Evolutionary conservation across 306 rosid species (phyloP), one percentile per base, ranked within the genome.

Genomic region (Acacia confusa): DNA sequence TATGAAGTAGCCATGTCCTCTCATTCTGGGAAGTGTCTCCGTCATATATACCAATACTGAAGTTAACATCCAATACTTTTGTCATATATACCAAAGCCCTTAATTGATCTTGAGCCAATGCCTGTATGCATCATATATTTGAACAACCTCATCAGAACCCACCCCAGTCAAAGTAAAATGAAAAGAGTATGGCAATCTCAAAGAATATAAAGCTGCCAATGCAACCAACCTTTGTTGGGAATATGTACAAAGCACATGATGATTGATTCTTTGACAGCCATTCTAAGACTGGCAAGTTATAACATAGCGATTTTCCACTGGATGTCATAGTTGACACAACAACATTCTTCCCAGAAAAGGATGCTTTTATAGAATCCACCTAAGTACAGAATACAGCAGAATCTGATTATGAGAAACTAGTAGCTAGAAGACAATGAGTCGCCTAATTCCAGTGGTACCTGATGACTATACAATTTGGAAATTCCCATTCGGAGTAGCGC

Each of bases 281-380:
- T 85, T 95, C 97, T 36, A 95, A 87, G 83, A 91, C 94, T 32
- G 99, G 94, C 63, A 95, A 79, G 85, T 95, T 95, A 84, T 95
- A 91, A 88, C 97, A 95, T 78, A 95, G 95, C 76, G 99, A 95
- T 88, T 95, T 95, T 66, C 97, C 99, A 80, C 99, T 95, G 57
- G 99, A 95, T 74, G 99, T 91, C 97, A 89, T 91, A 77, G 97
- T 95, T 52, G 99, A 91, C 55, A 95, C 94, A 30, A 86, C 95
- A 81, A 95, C 92, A 87, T 93, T 81, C 84, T 90, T 85, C 52
- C 97, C 95, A 44, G 82, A 72, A 81, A 93, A 81, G 77, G 99
- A 95, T 73, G 97, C 92, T 89, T 89, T 87, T 79, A 89, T 88
- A 40, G 97, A 86, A 80, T 88, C 94, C 74, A 89, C 92, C 99